These are phyloP conservation scores for Leccinum longicurvipes DNA, from an alignment of 768 basidiomycete species.

Conservation along the genomic window DNA sequence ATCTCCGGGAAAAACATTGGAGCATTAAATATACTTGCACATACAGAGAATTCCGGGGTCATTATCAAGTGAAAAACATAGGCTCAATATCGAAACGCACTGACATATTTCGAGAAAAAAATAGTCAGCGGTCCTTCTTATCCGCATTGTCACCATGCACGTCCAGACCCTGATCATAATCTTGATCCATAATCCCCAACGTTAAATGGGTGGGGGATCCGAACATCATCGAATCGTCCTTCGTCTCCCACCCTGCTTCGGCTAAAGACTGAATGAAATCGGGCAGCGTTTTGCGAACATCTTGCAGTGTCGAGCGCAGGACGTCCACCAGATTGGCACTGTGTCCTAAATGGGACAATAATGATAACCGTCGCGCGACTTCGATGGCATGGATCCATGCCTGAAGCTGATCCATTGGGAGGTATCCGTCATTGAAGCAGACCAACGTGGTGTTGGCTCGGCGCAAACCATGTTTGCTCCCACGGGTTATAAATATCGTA, in stretches of 20 bases:
- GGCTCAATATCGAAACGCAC: too few species aligned
- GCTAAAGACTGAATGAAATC: conserved; percentile 17
- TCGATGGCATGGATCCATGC: conserved; percentile 45
- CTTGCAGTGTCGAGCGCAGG: conserved; percentile 11
- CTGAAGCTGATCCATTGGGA: conserved; percentile 46
- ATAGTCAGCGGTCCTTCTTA: conserved; percentile 19
- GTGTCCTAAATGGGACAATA: not conserved
- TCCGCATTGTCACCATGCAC: conserved; percentile 4
- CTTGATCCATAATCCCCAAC: conserved; percentile 4
- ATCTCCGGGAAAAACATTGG: too few species aligned
- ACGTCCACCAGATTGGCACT: conserved; percentile 3
- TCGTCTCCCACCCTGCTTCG: conserved; percentile 39
- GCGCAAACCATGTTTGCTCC: not conserved
- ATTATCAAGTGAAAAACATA: too few species aligned
- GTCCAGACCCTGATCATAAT: not conserved
- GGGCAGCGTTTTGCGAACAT: conserved; percentile 12
- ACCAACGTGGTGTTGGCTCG: conserved; percentile 33
- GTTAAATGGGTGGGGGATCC: conserved; percentile 26
- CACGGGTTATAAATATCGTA: conserved; percentile 45
- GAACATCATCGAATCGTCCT: conserved; percentile 30
- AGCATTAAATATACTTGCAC: too few species aligned
- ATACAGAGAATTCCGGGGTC: too few species aligned
- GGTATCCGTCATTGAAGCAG: conserved; percentile 50
- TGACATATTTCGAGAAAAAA: not conserved
- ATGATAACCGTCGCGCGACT: conserved; percentile 7